A percentile compares a stretch with the other conserved stretches of the same genome.
Conservation (phyloP, 1,139 yeast genomes). For the Geotrichum cucujoidarum region DNA sequence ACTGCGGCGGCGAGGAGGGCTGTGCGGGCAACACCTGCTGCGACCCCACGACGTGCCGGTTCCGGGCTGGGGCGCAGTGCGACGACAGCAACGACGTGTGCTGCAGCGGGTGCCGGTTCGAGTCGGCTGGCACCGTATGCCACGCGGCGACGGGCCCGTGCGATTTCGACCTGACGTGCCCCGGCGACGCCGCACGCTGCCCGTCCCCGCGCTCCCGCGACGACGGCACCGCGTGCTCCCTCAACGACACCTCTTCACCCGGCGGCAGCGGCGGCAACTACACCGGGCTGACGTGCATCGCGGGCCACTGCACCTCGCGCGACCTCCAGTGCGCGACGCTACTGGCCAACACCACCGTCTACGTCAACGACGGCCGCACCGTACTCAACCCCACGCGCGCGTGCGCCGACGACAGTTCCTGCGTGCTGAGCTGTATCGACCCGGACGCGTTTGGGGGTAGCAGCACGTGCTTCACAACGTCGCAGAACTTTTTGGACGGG, state of each 20-base stretch:
- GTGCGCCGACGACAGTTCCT: slow-evolving; percentile 32
- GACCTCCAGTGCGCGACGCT: slow-evolving; percentile 35
- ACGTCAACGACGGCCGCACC: slow-evolving; percentile 26
- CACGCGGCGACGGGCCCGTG: slow-evolving; percentile 37
- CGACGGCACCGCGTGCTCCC: slow-evolving; percentile 38
- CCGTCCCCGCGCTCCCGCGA: slow-evolving; percentile 30
- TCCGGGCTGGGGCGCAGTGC: slow-evolving; percentile 34
- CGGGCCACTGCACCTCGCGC: slow-evolving; percentile 39
- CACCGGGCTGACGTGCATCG: slow-evolving; percentile 32
- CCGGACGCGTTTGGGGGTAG: slow-evolving; percentile 27
- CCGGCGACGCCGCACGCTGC: slow-evolving; percentile 36
- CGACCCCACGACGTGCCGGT: slow-evolving; percentile 37
- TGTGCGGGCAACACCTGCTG: slow-evolving; percentile 37
- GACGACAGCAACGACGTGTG: slow-evolving; percentile 37
- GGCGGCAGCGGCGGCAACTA: slow-evolving; percentile 20
- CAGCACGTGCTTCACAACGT: slow-evolving; percentile 29
- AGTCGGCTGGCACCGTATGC: slow-evolving; percentile 32
- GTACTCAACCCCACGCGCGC: slow-evolving; percentile 28
- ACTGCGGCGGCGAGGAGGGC: slow-evolving; percentile 37
- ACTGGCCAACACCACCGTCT: slow-evolving; percentile 29
- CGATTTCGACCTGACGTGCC: slow-evolving; percentile 36
- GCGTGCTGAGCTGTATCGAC: slow-evolving; percentile 33
- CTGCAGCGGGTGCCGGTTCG: slow-evolving; percentile 35
- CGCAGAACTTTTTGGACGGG: slow-evolving; percentile 38
- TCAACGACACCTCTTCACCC: slow-evolving; percentile 18